Percentiles rank a stretch among this genome's conserved stretches.
Conservation (phyloP, 148 eudicot species). For the Suaeda aralocaspica region DNA sequence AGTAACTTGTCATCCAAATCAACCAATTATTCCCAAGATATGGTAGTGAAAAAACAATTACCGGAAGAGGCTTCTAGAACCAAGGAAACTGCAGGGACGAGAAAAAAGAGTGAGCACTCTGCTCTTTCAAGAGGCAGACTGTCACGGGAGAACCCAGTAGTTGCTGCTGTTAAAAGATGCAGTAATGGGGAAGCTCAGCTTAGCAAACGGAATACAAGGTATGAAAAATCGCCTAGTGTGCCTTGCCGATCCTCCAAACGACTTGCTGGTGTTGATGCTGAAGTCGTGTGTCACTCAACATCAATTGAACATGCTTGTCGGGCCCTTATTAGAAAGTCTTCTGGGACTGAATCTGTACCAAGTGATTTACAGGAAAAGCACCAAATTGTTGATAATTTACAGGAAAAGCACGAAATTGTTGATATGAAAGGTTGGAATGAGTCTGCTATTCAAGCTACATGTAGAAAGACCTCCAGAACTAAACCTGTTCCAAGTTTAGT, state of each 20-base stretch:
- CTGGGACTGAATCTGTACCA: constrained; percentile 11
- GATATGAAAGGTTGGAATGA: constrained; percentile 9
- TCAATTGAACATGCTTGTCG: constrained; percentile 31
- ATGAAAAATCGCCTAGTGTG: constrained; percentile 14
- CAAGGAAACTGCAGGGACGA: neutral
- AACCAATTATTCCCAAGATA: constrained; percentile 1
- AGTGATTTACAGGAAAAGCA: constrained; percentile 8
- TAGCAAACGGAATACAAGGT: constrained; percentile 37
- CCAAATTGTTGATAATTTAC: no score
- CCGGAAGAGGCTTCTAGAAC: neutral
- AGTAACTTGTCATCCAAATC: constrained; percentile 10
- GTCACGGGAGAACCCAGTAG: constrained; percentile 17
- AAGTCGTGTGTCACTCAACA: constrained; percentile 22
- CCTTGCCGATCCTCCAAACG: constrained; percentile 57
- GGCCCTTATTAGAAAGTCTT: constrained; percentile 28
- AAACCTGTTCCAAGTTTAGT: constrained; percentile 16
- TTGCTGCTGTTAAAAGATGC: constrained; percentile 13
- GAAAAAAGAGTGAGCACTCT: constrained; percentile 15
- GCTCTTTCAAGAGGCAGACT: constrained; percentile 12
- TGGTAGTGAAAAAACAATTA: constrained; percentile 4
- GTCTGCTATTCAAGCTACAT: constrained; percentile 33
- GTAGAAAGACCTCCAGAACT: constrained; percentile 18
- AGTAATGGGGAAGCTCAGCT: constrained; percentile 23
- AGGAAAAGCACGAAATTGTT: no score
- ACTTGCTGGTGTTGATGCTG: constrained; percentile 49